A percentile compares a stretch with the other conserved stretches of the same genome.
phyloP scores from a whole-genome alignment of 2,329 filamentous ascomycete genomes.

The Scedosporium apiospermum region DNA sequence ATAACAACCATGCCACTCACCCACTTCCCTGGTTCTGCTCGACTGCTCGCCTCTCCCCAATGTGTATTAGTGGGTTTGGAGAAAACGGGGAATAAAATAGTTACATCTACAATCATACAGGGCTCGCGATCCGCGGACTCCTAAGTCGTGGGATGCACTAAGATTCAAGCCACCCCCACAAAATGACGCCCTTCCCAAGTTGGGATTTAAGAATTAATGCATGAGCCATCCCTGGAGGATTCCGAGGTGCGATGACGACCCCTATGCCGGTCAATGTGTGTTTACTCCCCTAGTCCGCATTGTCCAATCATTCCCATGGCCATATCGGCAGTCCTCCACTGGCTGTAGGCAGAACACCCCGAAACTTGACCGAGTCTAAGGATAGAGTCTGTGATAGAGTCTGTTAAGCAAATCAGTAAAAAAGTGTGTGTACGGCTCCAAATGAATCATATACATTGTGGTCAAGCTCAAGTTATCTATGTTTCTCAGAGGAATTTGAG shows the following conservation, averaged over 20 bases:
- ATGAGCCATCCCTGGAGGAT: not conserved
- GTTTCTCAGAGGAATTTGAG: too few relatives aligned
- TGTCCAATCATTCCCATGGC: not conserved
- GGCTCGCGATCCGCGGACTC: not conserved
- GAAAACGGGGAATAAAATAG: too few relatives aligned
- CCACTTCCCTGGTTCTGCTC: too few relatives aligned
- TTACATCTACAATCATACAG: not conserved
- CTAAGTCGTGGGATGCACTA: not conserved
- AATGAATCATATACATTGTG: too few relatives aligned
- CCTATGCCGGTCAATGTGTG: not conserved
- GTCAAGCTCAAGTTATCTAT: too few relatives aligned
- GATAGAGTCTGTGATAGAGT: not conserved
- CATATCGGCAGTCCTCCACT: not conserved
- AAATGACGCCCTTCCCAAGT: not conserved
- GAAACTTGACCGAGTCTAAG: not conserved
- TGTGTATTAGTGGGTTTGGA: too few relatives aligned
- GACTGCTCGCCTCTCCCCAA: too few relatives aligned
- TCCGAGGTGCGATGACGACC: not conserved
- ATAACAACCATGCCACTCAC: too few relatives aligned
- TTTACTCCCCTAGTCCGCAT: not conserved
- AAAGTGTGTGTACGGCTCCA: too few relatives aligned
- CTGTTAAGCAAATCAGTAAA: not conserved
- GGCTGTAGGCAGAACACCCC: not conserved
- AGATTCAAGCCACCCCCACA: not conserved
- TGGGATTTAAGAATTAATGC: not conserved